These are phyloP conservation scores for Lasiodiplodia gonubiensis DNA, from an alignment of 2,329 filamentous ascomycete genomes.

Conservation along the genomic window DNA sequence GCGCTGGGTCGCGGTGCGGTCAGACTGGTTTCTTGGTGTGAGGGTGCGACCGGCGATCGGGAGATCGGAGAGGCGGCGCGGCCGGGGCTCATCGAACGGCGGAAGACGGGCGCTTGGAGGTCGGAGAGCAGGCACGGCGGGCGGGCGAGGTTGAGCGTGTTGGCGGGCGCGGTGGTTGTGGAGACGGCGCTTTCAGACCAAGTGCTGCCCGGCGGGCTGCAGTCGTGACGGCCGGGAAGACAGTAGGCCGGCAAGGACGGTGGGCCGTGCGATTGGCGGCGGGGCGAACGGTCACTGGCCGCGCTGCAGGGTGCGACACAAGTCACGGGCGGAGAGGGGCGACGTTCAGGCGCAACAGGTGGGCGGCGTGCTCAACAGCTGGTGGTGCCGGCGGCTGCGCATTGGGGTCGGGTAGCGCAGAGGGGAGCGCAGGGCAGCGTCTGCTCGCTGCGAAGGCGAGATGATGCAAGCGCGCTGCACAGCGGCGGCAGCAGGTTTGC, in stretches of 20 bases:
- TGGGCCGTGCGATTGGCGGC: conserved; percentile 27
- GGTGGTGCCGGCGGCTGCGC: conserved; percentile 2
- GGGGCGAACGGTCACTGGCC: conserved; percentile 24
- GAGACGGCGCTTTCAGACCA: conserved; percentile 37
- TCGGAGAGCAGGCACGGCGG: conserved; percentile 32
- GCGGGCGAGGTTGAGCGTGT: conserved; percentile 30
- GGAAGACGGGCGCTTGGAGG: conserved; percentile 7
- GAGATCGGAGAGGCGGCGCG: conserved; percentile 35
- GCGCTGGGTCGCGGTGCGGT: conserved; percentile 25
- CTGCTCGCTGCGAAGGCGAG: conserved; percentile 17
- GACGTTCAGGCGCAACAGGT: not conserved
- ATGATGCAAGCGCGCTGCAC: conserved; percentile 7
- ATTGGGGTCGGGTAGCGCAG: conserved; percentile 1
- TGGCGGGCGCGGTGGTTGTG: conserved; percentile 34
- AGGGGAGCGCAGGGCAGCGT: conserved; percentile 3
- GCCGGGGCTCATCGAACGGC: conserved; percentile 39
- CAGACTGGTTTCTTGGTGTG: conserved; percentile 14
- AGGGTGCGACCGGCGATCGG: conserved; percentile 32
- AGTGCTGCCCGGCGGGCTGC: conserved; percentile 27
- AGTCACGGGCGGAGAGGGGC: conserved; percentile 24
- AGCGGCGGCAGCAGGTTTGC: conserved; percentile 21
- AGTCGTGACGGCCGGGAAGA: conserved; percentile 25
- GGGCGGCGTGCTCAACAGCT: not conserved
- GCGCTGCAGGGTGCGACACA: conserved; percentile 20
- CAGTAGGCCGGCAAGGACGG: conserved; percentile 14